Conservation (phyloP, 1,139 yeast species). For the Pichia sp. region DNA sequence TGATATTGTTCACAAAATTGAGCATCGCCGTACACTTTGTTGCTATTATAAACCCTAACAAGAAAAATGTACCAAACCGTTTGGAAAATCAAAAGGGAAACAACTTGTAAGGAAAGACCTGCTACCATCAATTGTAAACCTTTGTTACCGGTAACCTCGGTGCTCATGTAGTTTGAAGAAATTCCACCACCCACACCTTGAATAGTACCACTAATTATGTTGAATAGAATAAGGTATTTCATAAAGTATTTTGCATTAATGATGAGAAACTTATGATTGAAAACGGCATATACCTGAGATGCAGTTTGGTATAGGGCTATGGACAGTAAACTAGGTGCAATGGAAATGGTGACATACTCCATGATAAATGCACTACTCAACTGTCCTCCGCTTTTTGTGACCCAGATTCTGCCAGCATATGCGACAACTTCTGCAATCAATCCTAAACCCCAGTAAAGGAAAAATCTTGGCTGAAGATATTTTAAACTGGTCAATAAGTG, state of each 20-base stretch:
- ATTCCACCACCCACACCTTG: slow-evolving; percentile 76
- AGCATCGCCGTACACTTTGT: slow-evolving; percentile 11
- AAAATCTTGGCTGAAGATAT: slow-evolving; percentile 3
- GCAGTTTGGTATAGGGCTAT: too few species aligned
- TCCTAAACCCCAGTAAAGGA: slow-evolving; percentile 1
- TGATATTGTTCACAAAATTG: slow-evolving; percentile 16
- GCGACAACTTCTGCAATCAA: slow-evolving; percentile 2
- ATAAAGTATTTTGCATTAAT: too few species aligned
- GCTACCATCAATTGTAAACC: slow-evolving; percentile 51
- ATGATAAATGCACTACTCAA: slow-evolving; percentile 1
- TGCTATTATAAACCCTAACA: slow-evolving; percentile 34
- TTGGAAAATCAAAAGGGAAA: slow-evolving; percentile 61
- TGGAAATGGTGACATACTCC: slow-evolving; percentile 1
- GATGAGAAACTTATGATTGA: too few species aligned
- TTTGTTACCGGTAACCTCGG: neutral
- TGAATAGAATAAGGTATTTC: too few species aligned
- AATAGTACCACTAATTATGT: too few species aligned
- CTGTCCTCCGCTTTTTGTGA: too few species aligned
- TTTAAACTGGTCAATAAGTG: neutral
- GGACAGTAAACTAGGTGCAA: slow-evolving; percentile 39
- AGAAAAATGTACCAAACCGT: slow-evolving; percentile 46
- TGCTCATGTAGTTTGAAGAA: neutral
- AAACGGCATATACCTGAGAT: too few species aligned
- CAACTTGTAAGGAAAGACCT: slow-evolving; percentile 72
- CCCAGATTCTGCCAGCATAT: slow-evolving; percentile 1